A percentile compares a stretch with the other conserved stretches of the same genome.
These are phyloP conservation scores for Cynanchum wilfordii DNA, from an alignment of 257 asterid genomes.

Conservation along the genomic window DNA sequence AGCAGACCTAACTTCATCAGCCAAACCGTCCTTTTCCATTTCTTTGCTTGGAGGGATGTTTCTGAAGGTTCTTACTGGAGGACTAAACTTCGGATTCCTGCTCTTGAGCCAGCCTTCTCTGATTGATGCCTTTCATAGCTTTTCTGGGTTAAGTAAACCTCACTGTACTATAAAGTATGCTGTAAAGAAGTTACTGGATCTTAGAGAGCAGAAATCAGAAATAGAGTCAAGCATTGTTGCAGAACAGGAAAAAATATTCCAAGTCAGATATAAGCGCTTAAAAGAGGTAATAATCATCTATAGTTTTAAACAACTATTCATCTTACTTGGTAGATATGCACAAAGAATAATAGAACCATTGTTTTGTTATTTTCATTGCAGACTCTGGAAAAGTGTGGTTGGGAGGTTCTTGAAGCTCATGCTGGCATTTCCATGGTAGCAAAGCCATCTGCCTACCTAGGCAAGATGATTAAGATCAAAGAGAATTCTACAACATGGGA, in stretches of 20 bases:
- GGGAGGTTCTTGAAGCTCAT: conserved; percentile 84
- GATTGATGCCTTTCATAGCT: conserved; percentile 68
- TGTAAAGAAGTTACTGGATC: conserved; percentile 75
- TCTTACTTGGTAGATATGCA: neutral
- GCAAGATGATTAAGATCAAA: conserved; percentile 49
- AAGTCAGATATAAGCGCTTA: conserved; percentile 57
- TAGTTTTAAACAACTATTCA: neutral
- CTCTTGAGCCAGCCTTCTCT: conserved; percentile 58
- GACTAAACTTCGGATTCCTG: conserved; percentile 74
- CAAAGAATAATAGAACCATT: neutral
- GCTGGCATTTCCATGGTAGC: conserved; percentile 77
- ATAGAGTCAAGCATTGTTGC: conserved; percentile 47
- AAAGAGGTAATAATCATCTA: conserved; percentile 63
- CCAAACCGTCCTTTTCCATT: conserved; percentile 49
- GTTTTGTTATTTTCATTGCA: conserved; percentile 22
- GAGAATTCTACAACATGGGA: conserved; percentile 27
- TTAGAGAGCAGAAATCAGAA: conserved; percentile 47
- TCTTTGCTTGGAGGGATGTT: conserved; percentile 78
- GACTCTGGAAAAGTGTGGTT: conserved; percentile 70
- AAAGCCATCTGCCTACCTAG: conserved; percentile 69
- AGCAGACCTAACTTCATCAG: conserved; percentile 49
- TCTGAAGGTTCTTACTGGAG: conserved; percentile 83
- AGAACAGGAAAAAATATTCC: conserved; percentile 57
- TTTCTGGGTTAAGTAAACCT: conserved; percentile 80
- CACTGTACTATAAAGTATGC: conserved; percentile 76